phyloP scores from a whole-genome alignment of 179 eudicot species.

The Actinidia chinensis region DNA sequence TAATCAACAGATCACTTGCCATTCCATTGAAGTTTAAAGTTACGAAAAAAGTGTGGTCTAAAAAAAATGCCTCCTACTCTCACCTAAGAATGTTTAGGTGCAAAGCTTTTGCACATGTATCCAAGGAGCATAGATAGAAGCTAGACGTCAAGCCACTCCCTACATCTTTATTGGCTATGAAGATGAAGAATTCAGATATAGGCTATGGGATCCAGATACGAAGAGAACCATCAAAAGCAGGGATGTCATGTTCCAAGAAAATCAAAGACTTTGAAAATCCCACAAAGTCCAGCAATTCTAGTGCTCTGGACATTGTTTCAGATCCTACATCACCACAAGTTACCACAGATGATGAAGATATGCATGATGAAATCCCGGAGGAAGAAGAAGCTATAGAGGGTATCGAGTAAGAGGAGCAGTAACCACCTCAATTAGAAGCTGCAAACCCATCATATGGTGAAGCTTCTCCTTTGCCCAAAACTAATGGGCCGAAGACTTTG shows the following conservation, averaged over 20 bases:
- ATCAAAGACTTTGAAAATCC: neutral
- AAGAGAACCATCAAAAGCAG: neutral
- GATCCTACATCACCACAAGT: neutral
- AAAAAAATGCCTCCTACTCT: no score
- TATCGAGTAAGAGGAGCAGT: neutral
- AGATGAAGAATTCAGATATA: neutral
- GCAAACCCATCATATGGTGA: neutral
- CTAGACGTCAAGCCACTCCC: conserved; percentile 12
- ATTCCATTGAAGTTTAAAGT: no score
- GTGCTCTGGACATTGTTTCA: neutral
- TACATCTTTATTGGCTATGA: conserved; percentile 13
- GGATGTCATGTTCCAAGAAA: neutral
- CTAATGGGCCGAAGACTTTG: neutral
- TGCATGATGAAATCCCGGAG: neutral
- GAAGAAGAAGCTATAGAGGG: neutral
- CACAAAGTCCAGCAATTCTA: neutral
- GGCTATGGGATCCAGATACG: neutral
- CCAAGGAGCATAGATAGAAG: neutral
- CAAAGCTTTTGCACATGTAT: no score
- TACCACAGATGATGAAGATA: neutral
- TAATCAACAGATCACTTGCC: no score
- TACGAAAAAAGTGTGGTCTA: no score
- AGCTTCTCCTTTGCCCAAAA: neutral
- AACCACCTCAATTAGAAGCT: neutral
- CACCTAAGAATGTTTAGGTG: no score